Percentiles rank a stretch among this genome's conserved stretches.
phyloP scores from a whole-genome alignment of 140 eudicot species.

The Bidens hawaiensis region DNA sequence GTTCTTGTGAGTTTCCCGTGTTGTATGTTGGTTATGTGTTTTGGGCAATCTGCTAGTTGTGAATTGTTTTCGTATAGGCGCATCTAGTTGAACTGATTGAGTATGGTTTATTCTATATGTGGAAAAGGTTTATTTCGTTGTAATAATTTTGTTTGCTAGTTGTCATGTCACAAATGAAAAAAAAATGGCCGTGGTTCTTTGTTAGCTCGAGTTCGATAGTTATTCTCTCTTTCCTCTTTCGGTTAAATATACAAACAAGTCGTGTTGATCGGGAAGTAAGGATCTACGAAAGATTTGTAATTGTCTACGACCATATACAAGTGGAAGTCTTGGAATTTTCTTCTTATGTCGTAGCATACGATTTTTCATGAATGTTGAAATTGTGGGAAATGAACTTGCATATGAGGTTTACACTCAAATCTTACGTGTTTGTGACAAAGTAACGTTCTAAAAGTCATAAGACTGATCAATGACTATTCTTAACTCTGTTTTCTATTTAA shows the following conservation, averaged over 20 bases:
- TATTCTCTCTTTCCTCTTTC: not conserved
- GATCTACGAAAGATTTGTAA: not conserved
- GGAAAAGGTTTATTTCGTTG: not conserved
- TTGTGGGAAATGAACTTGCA: constrained; percentile 17
- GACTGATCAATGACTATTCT: not conserved
- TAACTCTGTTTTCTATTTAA: too few relatives aligned
- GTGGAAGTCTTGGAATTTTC: not conserved
- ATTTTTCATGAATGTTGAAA: not conserved
- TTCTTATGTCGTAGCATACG: not conserved
- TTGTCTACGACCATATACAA: not conserved
- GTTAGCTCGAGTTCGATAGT: not conserved
- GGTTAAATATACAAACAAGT: not conserved
- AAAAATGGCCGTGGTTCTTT: not conserved
- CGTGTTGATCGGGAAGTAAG: not conserved
- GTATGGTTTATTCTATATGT: constrained; percentile 7
- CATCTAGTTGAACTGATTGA: not conserved
- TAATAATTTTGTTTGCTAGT: not conserved
- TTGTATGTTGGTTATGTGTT: constrained; percentile 14
- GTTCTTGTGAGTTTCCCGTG: constrained; percentile 11
- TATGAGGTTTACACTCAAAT: constrained; percentile 18
- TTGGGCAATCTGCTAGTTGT: not conserved
- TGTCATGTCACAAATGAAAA: not conserved
- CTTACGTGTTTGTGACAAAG: constrained; percentile 23
- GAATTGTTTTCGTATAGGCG: not conserved
- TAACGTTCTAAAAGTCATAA: not conserved